phyloP scores from a whole-genome alignment of 257 asterid species.

The Rehmannia glutinosa region DNA sequence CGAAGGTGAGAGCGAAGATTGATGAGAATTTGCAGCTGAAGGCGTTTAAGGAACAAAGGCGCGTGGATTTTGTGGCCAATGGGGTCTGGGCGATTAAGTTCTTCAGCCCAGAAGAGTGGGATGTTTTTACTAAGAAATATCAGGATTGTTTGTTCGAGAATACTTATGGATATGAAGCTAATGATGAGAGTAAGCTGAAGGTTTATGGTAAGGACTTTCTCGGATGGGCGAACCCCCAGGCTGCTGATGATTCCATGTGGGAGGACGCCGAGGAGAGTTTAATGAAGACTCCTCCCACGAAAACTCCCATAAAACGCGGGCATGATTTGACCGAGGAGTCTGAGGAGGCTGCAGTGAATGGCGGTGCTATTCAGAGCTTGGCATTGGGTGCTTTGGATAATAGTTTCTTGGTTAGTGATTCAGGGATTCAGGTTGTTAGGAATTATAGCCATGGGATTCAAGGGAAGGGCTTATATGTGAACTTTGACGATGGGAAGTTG shows the following conservation, averaged over 20 bases:
- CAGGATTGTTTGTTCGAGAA: slow-evolving; percentile 81
- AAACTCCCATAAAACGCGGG: slow-evolving; percentile 38
- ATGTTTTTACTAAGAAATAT: slow-evolving; percentile 44
- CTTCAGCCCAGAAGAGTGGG: slow-evolving; percentile 50
- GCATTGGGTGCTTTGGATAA: slow-evolving; percentile 94
- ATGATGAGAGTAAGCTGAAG: slow-evolving; percentile 71
- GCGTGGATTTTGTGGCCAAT: slow-evolving; percentile 73
- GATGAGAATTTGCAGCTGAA: slow-evolving; percentile 68
- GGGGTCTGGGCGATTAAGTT: slow-evolving; percentile 91
- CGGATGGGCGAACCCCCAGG: slow-evolving; percentile 90
- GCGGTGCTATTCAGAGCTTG: slow-evolving; percentile 80
- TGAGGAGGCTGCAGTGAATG: slow-evolving; percentile 66
- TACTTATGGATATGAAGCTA: slow-evolving; percentile 75
- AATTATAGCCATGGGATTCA: slow-evolving; percentile 84
- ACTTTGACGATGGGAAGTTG: slow-evolving; percentile 51
- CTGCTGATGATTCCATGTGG: slow-evolving; percentile 93
- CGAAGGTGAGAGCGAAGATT: slow-evolving; percentile 54
- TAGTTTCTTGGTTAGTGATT: slow-evolving; percentile 82
- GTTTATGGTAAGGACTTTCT: slow-evolving; percentile 92
- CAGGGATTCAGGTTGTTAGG: slow-evolving; percentile 85
- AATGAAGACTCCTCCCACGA: slow-evolving; percentile 49
- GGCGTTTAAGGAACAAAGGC: slow-evolving; percentile 64
- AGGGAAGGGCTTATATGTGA: slow-evolving; percentile 85
- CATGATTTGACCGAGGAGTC: slow-evolving; percentile 78
- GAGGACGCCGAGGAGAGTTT: slow-evolving; percentile 70